Evolutionary conservation across 495 filamentous ascomycete species (phyloP).

Genomic region (Podospora sp.): DNA sequence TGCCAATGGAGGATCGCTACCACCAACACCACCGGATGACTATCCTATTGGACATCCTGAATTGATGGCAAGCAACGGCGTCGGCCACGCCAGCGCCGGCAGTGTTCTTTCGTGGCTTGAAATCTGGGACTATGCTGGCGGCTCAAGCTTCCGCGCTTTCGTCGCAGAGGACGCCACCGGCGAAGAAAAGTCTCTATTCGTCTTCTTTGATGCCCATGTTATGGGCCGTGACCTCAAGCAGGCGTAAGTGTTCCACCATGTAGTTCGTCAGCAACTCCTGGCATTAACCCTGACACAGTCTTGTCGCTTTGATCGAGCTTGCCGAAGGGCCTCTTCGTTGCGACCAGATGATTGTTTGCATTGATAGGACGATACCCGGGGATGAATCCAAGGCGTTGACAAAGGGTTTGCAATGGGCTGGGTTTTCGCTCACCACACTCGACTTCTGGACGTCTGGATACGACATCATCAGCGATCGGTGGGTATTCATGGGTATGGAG

Average conservation of each 20-base stretch:
- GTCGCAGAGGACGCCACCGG: slow-evolving; percentile 57
- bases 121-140: slow-evolving; percentile 86
- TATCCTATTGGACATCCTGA: slow-evolving; percentile 31
- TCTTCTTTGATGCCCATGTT: slow-evolving; percentile 77
- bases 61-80: slow-evolving; percentile 21
- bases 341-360: slow-evolving; percentile 75
- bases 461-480: slow-evolving; percentile 67
- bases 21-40: slow-evolving; percentile 46
- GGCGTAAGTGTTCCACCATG: slow-evolving; percentile 66
- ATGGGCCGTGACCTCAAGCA: slow-evolving; percentile 78
- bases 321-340: slow-evolving; percentile 73
- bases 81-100: slow-evolving; percentile 15
- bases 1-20: slow-evolving; percentile 1
- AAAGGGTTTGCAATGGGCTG: slow-evolving; percentile 87
- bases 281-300: slow-evolving; percentile 50
- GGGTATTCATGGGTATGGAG: slow-evolving; percentile 88
- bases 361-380: slow-evolving; percentile 66
- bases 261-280: background rate
- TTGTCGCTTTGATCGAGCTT: slow-evolving; percentile 90
- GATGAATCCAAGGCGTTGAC: slow-evolving; percentile 65
- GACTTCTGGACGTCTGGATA: slow-evolving; percentile 64
- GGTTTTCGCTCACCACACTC: slow-evolving; percentile 79
- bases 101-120: slow-evolving; percentile 63
- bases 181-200: slow-evolving; percentile 74
- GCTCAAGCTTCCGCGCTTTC: slow-evolving; percentile 81